A percentile compares a stretch with the other conserved stretches of the same genome.
Evolutionary conservation across 495 filamentous ascomycete species (phyloP).

Genomic region (Pseudomonodictys pantanalensis): DNA sequence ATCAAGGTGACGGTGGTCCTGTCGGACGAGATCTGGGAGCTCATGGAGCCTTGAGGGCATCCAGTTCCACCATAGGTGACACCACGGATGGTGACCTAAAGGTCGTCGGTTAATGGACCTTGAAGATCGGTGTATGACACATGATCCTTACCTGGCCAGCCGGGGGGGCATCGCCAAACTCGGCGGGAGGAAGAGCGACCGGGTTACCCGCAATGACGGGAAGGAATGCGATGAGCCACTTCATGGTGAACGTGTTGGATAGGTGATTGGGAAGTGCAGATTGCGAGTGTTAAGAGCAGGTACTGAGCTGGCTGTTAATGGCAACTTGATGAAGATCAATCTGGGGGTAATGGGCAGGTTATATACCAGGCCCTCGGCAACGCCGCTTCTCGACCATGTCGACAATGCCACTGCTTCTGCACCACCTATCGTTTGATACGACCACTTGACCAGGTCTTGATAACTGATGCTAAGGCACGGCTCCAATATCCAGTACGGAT

Average conservation of each 20-base stretch:
- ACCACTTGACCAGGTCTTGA: slow-evolving; percentile 14
- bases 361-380: slow-evolving; percentile 24
- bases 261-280: slow-evolving; percentile 4
- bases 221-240: slow-evolving; percentile 30
- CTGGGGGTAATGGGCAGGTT: slow-evolving; percentile 17
- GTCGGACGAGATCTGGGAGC: slow-evolving; percentile 51
- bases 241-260: slow-evolving; percentile 28
- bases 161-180: slow-evolving; percentile 20
- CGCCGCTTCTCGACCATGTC: slow-evolving; percentile 3
- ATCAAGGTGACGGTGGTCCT: slow-evolving; percentile 51
- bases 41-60: slow-evolving; percentile 53
- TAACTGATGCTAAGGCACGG: slow-evolving; percentile 22
- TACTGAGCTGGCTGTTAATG: slow-evolving; percentile 10
- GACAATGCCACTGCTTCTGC: slow-evolving; percentile 1
- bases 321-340: slow-evolving; percentile 28
- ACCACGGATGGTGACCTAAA: slow-evolving; percentile 37
- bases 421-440: slow-evolving; percentile 16
- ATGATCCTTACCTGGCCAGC: slow-evolving; percentile 4
- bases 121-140: too few species aligned
- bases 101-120: too few species aligned
- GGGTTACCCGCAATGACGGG: slow-evolving; percentile 24
- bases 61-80: slow-evolving; percentile 55
- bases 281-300: slow-evolving; percentile 2
- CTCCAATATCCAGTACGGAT: slow-evolving; percentile 29
- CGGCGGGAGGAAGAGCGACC: neutral